Evolutionary conservation across 1,139 yeast species (phyloP).

Genomic region (Sugiyamaella pinicola): DNA sequence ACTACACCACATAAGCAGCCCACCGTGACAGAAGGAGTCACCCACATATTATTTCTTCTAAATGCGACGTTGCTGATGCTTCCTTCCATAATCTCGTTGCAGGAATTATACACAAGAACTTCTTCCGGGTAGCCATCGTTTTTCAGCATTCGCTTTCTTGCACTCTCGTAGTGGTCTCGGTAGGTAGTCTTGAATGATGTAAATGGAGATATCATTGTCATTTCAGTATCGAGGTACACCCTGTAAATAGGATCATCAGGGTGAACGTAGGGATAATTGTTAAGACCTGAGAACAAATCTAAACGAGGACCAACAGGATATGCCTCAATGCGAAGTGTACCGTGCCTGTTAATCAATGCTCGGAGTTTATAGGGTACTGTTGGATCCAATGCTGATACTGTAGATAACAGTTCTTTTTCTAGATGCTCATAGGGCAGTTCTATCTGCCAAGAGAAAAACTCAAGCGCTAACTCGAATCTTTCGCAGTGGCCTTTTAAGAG

Average conservation of each 20-base stretch:
- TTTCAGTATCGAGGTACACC: conserved; percentile 60
- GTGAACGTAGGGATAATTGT: conserved; percentile 31
- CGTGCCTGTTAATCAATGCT: conserved; percentile 52
- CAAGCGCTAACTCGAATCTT: conserved; percentile 57
- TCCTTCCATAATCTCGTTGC: conserved; percentile 74
- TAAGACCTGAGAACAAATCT: conserved; percentile 52
- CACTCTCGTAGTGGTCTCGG: conserved; percentile 61
- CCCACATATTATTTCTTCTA: conserved; percentile 58
- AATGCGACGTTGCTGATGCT: conserved; percentile 83
- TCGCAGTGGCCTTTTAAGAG: conserved; percentile 64
- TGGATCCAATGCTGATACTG: conserved; percentile 40
- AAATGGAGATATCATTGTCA: conserved; percentile 65
- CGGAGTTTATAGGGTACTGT: conserved; percentile 61
- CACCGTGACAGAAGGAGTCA: conserved; percentile 71
- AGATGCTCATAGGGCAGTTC: conserved; percentile 51
- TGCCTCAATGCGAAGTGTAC: conserved; percentile 56
- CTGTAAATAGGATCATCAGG: conserved; percentile 50
- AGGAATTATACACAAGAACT: conserved; percentile 66
- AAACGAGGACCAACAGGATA: conserved; percentile 45
- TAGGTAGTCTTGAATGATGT: conserved; percentile 88
- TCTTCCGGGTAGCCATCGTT: conserved; percentile 49
- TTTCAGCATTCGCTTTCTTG: conserved; percentile 53
- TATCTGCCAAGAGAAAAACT: conserved; percentile 56
- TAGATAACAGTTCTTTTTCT: conserved; percentile 49
- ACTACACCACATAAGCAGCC: conserved; percentile 90